A percentile compares a stretch with the other conserved stretches of the same genome.
phyloP scores from a whole-genome alignment of 2,329 filamentous ascomycete genomes.

The Xylaria sp. region DNA sequence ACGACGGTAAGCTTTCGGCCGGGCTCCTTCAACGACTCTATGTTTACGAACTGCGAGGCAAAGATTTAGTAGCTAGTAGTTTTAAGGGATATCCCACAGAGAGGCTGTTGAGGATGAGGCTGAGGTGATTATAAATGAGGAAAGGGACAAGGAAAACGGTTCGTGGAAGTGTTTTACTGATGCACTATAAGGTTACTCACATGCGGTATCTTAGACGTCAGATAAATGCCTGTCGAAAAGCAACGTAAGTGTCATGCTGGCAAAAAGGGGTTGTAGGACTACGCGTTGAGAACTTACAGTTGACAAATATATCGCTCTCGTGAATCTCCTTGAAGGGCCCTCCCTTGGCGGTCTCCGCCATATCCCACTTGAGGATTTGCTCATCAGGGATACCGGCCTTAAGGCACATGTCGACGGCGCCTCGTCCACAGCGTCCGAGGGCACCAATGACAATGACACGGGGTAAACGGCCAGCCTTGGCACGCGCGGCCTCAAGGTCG shows the following conservation, averaged over 20 bases:
- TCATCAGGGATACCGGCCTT: slow-evolving; percentile 77
- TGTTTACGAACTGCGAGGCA: slow-evolving; percentile 84
- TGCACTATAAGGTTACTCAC: slow-evolving; percentile 9
- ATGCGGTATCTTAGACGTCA: slow-evolving; percentile 59
- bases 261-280: neutral
- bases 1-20: slow-evolving; percentile 81
- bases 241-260: slow-evolving; percentile 53
- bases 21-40: slow-evolving; percentile 72
- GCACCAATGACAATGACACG: slow-evolving; percentile 86
- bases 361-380: slow-evolving; percentile 77
- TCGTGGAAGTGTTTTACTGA: too few relatives aligned
- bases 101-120: too few relatives aligned
- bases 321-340: slow-evolving; percentile 85
- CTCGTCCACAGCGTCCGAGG: slow-evolving; percentile 83
- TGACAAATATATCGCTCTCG: slow-evolving; percentile 81
- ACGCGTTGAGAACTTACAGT: slow-evolving; percentile 62
- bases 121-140: too few relatives aligned
- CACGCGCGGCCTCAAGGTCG: slow-evolving; percentile 72
- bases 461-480: slow-evolving; percentile 73
- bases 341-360: slow-evolving; percentile 79
- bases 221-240: slow-evolving; percentile 71
- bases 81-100: neutral
- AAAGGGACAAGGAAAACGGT: too few relatives aligned
- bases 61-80: slow-evolving; percentile 50
- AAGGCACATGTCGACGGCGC: slow-evolving; percentile 82